Percentiles rank a stretch among this genome's conserved stretches.
phyloP scores from a whole-genome alignment of 495 filamentous ascomycete species.

The Venustampulla echinocandica region DNA sequence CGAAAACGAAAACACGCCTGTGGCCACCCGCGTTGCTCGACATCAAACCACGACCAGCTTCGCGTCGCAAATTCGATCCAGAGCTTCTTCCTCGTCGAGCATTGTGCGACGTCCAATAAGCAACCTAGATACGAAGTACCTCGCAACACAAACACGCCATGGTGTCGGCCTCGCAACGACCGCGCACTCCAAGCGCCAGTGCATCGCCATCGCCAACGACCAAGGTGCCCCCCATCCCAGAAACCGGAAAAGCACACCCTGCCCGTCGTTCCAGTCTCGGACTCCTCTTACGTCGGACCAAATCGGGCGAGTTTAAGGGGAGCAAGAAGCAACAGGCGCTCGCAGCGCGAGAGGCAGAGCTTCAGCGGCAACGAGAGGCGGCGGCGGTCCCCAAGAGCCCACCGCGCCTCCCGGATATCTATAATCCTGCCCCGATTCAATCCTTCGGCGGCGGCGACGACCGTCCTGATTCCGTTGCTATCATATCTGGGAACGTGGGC shows the following conservation, averaged over 20 bases:
- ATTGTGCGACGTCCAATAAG: too few species aligned
- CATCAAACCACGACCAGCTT: too few species aligned
- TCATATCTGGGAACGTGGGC: slow-evolving; percentile 44
- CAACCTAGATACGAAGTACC: too few species aligned
- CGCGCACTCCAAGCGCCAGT: slow-evolving; percentile 18
- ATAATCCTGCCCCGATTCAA: slow-evolving; percentile 48
- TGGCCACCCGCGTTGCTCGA: too few species aligned
- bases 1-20: too few species aligned
- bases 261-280: slow-evolving; percentile 46
- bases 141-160: too few species aligned
- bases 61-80: too few species aligned
- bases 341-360: slow-evolving; percentile 48
- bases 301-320: slow-evolving; percentile 64
- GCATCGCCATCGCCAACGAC: slow-evolving; percentile 14
- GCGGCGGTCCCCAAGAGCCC: slow-evolving; percentile 56
- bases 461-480: slow-evolving; percentile 56
- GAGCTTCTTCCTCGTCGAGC: too few species aligned
- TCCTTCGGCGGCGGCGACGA: slow-evolving; percentile 69
- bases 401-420: slow-evolving; percentile 73
- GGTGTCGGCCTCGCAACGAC: slow-evolving; percentile 10
- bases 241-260: slow-evolving; percentile 11
- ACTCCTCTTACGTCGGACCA: slow-evolving; percentile 70
- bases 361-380: slow-evolving; percentile 54
- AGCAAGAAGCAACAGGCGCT: slow-evolving; percentile 59
- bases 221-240: slow-evolving; percentile 19